A percentile compares a stretch with the other conserved stretches of the same genome.
These are phyloP conservation scores for Aspergillus chevalieri DNA, from an alignment of 2,329 filamentous ascomycete species.

Conservation along the genomic window DNA sequence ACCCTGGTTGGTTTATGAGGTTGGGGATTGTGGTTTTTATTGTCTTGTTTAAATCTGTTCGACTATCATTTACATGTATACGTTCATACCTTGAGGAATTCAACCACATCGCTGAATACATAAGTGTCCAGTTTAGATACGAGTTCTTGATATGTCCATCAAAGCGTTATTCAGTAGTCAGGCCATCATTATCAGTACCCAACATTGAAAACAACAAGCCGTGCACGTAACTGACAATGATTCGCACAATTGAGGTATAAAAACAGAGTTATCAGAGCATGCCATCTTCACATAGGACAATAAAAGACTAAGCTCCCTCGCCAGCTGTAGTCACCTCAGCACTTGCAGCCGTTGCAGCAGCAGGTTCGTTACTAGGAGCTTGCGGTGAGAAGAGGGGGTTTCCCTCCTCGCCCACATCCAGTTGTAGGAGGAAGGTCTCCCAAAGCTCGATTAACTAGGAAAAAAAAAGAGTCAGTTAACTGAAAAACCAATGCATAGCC, in stretches of 20 bases:
- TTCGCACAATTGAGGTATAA: not conserved
- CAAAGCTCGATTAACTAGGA: constrained; percentile 84
- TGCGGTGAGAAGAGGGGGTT: constrained; percentile 40
- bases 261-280: not conserved
- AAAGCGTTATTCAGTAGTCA: not conserved
- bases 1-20: constrained; percentile 4
- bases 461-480: constrained; percentile 3
- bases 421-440: constrained; percentile 95
- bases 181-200: too few relatives aligned
- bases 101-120: not conserved
- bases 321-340: constrained; percentile 8
- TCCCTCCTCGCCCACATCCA: constrained; percentile 86
- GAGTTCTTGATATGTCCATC: too few relatives aligned
- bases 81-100: not conserved
- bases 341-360: constrained; percentile 12
- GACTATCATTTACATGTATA: constrained; percentile 10
- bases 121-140: too few relatives aligned
- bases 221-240: not conserved
- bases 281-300: constrained; percentile 11
- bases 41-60: constrained; percentile 11
- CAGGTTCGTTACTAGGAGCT: constrained; percentile 12
- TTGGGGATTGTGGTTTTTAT: not conserved
- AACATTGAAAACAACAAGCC: not conserved
- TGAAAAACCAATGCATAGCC: not conserved
- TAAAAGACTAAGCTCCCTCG: constrained; percentile 11